Conservation (phyloP, 257 asterid genomes). For the Henckelia pumila region DNA sequence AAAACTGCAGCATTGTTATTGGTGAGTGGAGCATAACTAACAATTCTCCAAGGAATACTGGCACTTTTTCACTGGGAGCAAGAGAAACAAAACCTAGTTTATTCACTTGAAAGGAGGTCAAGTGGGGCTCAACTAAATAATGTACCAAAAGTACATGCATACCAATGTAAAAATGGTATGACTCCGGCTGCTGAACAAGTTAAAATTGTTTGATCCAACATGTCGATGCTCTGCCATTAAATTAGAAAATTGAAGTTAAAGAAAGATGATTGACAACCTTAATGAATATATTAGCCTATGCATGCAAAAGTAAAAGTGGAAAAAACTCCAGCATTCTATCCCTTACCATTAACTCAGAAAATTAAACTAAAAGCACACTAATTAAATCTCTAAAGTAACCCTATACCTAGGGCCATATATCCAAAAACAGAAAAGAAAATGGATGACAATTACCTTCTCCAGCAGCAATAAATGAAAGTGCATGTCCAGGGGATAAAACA, state of each 20-base stretch:
- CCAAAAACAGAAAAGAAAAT: constrained; percentile 20
- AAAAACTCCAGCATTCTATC: constrained; percentile 1
- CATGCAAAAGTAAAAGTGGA: constrained; percentile 1
- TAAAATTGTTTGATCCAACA: constrained; percentile 97
- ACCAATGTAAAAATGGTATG: constrained; percentile 98
- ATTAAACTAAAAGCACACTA: not conserved
- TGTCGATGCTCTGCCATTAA: constrained; percentile 92
- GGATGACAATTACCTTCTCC: constrained; percentile 72
- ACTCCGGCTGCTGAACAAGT: constrained; percentile 99
- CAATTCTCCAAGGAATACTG: not conserved
- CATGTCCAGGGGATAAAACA: constrained; percentile 98
- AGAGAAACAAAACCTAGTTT: not conserved
- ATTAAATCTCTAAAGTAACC: constrained; percentile 7
- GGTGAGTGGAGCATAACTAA: not conserved
- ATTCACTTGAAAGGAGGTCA: not conserved
- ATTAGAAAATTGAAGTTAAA: constrained; percentile 28
- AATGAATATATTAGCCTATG: not conserved
- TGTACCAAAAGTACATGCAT: constrained; percentile 30
- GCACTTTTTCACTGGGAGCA: not conserved
- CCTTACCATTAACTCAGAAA: constrained; percentile 1
- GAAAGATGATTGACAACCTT: constrained; percentile 14
- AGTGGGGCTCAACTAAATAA: not conserved
- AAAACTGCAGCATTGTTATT: not conserved
- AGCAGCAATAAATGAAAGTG: constrained; percentile 97
- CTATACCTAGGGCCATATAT: not conserved